Evolutionary conservation across 2,329 filamentous ascomycete genomes (phyloP).

Genomic region (Ceratocystis papillata): DNA sequence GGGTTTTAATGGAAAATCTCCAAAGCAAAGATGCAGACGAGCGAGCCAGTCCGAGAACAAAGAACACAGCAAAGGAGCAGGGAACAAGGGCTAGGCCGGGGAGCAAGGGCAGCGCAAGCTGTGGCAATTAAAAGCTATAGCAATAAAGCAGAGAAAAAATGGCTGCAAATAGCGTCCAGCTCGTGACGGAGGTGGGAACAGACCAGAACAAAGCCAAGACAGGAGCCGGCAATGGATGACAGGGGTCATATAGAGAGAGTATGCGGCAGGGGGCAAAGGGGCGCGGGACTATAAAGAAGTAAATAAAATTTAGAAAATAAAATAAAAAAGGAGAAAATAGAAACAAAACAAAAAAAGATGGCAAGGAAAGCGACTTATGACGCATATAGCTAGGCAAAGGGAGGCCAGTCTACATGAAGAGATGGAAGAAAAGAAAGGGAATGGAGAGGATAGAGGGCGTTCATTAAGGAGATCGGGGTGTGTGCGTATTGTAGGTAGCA

Average conservation of each 20-base stretch:
- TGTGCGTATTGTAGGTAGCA: too few species aligned
- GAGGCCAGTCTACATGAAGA: background rate
- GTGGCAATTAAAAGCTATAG: background rate
- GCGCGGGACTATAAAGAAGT: background rate
- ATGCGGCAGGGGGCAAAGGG: background rate
- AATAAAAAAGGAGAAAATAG: conserved; percentile 4
- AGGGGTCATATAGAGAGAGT: background rate
- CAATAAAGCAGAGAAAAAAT: background rate
- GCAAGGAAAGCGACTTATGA: background rate
- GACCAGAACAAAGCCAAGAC: background rate
- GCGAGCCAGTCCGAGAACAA: too few species aligned
- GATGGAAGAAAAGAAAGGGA: background rate
- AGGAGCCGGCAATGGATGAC: too few species aligned
- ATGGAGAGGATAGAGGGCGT: too few species aligned
- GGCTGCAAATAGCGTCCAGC: background rate
- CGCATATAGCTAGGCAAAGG: background rate
- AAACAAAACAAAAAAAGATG: conserved; percentile 5
- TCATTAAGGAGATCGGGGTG: too few species aligned
- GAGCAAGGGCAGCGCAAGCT: background rate
- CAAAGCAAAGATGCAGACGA: background rate
- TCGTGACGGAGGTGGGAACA: background rate
- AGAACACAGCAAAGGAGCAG: too few species aligned
- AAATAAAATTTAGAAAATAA: background rate
- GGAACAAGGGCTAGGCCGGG: background rate
- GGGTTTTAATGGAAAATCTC: conserved; percentile 12